phyloP scores from a whole-genome alignment of 2,329 filamentous ascomycete genomes.

The Hypoxylon sp. region DNA sequence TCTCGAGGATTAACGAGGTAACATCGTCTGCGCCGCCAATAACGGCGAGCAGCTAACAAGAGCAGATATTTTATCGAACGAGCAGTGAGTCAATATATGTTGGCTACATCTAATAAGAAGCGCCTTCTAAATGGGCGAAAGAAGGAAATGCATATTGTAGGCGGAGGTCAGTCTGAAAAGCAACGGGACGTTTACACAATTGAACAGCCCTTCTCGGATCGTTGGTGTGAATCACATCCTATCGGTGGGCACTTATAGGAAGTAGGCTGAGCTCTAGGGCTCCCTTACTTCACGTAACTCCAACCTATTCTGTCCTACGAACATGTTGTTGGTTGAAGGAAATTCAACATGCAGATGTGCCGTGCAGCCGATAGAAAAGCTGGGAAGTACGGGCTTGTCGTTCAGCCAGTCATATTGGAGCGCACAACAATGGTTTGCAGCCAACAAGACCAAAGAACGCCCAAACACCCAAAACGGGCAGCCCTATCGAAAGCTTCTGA shows the following conservation, averaged over 20 bases:
- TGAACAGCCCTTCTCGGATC: background rate
- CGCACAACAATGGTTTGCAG: background rate
- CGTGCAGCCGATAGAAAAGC: background rate
- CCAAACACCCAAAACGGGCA: background rate
- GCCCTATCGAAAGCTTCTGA: conserved; percentile 1
- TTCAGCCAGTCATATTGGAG: conserved; percentile 22
- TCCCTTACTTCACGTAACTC: conserved; percentile 19
- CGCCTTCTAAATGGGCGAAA: background rate
- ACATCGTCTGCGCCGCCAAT: conserved; percentile 11
- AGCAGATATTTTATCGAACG: background rate
- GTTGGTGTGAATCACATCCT: conserved; percentile 14
- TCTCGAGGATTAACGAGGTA: conserved; percentile 1
- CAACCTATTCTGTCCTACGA: background rate
- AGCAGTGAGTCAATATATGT: background rate
- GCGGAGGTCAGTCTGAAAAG: background rate
- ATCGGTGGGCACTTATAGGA: conserved; percentile 8
- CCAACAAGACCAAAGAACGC: conserved; percentile 5
- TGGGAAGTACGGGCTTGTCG: background rate
- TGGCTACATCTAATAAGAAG: conserved; percentile 1
- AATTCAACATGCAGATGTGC: conserved; percentile 16
- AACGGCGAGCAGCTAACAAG: background rate
- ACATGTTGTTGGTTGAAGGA: conserved; percentile 28
- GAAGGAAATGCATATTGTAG: background rate
- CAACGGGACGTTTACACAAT: background rate
- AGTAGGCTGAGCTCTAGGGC: background rate